Percentiles rank a stretch among this genome's conserved stretches.
Conservation (phyloP, 805 yeast species). For the Millerago galiae region DNA sequence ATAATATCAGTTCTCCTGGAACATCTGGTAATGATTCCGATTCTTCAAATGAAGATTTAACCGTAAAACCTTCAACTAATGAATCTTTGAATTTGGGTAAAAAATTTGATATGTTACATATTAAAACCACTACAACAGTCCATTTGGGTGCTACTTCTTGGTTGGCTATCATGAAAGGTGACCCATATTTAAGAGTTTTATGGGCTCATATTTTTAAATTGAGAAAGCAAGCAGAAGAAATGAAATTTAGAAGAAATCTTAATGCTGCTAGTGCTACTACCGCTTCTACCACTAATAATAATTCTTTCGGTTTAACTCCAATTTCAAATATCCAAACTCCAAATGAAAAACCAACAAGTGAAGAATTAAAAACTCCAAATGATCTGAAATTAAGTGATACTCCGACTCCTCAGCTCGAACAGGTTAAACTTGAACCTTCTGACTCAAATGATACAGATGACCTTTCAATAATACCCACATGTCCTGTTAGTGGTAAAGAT, state of each 20-base stretch:
- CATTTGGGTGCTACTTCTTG: constrained; percentile 50
- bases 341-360: not conserved
- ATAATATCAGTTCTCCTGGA: constrained; percentile 5
- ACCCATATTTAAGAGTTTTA: constrained; percentile 45
- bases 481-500: constrained; percentile 14
- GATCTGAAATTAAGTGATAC: not conserved
- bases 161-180: constrained; percentile 55
- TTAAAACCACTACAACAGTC: constrained; percentile 35
- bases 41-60: not conserved
- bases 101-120: constrained; percentile 39
- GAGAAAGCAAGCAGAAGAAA: constrained; percentile 29
- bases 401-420: not conserved
- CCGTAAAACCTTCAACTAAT: not conserved
- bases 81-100: constrained; percentile 31
- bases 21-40: constrained; percentile 7
- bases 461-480: constrained; percentile 3
- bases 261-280: not conserved
- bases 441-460: not conserved
- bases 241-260: constrained; percentile 12
- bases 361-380: not conserved
- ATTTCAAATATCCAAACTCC: not conserved
- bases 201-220: constrained; percentile 45
- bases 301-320: not conserved
- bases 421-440: not conserved
- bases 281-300: too few relatives aligned